phyloP scores from a whole-genome alignment of 2,329 filamentous ascomycete genomes.

The Polychaeton citri region DNA sequence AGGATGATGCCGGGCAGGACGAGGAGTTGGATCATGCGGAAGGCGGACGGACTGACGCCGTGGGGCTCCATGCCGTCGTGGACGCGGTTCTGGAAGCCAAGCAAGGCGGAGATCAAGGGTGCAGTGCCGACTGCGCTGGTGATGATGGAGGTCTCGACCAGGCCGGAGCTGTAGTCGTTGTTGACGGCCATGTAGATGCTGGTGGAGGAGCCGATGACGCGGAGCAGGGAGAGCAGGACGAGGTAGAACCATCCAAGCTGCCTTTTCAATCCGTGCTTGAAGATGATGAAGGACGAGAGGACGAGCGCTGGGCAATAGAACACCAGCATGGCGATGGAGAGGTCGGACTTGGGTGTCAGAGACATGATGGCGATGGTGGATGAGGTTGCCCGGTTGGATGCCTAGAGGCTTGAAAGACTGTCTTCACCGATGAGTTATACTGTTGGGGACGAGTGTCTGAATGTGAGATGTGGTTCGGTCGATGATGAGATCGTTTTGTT shows the following conservation, averaged over 20 bases:
- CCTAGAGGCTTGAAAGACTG: no score
- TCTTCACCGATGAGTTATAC: no score
- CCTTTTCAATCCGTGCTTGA: slow-evolving; percentile 10
- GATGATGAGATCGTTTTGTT: no score
- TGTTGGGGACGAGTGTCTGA: no score
- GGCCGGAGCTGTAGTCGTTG: slow-evolving; percentile 6
- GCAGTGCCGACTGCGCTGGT: slow-evolving; percentile 14
- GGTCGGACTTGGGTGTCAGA: slow-evolving; percentile 8
- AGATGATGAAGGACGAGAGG: slow-evolving; percentile 2
- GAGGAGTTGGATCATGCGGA: slow-evolving; percentile 11
- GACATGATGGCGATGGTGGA: background rate
- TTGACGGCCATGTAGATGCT: slow-evolving; percentile 14
- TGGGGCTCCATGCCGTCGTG: slow-evolving; percentile 8
- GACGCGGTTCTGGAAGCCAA: slow-evolving; percentile 13
- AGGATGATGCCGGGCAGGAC: slow-evolving; percentile 12
- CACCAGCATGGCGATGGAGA: slow-evolving; percentile 13
- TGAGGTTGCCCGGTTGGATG: no score
- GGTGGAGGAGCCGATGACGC: slow-evolving; percentile 13
- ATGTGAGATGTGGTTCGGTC: no score
- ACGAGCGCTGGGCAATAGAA: slow-evolving; percentile 12
- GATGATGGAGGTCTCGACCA: slow-evolving; percentile 13
- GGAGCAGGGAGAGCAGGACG: slow-evolving; percentile 11
- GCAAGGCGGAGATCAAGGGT: slow-evolving; percentile 13
- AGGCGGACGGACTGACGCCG: slow-evolving; percentile 5
- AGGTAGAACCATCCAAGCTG: slow-evolving; percentile 15